Percentiles rank a stretch among this genome's conserved stretches.
Evolutionary conservation across 345 rosid genomes (phyloP).

Genomic region (Camelina laxa): DNA sequence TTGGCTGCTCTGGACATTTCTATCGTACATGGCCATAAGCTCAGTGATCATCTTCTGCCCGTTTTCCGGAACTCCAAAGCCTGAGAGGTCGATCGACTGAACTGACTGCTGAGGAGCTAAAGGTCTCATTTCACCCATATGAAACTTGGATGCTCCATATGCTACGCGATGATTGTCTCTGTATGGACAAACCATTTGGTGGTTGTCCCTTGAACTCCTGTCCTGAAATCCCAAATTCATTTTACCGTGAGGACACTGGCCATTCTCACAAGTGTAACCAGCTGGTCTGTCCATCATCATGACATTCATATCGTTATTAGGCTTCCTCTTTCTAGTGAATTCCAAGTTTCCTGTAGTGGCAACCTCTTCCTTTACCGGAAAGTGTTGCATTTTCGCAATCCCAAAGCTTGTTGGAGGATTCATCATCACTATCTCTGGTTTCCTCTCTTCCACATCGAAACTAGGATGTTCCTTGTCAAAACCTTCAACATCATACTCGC

Average conservation of each 20-base stretch:
- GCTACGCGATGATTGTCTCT: conserved; percentile 39
- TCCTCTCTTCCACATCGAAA: conserved; percentile 53
- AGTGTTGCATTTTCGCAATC: conserved; percentile 43
- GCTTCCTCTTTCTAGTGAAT: conserved; percentile 63
- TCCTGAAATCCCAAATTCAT: conserved; percentile 57
- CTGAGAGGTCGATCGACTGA: conserved; percentile 45
- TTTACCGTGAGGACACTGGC: conserved; percentile 64
- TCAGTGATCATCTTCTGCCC: conserved; percentile 60
- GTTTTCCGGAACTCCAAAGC: conserved; percentile 59
- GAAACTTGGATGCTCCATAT: conserved; percentile 50
- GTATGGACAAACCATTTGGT: conserved; percentile 63
- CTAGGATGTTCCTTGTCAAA: conserved; percentile 47
- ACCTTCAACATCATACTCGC: conserved; percentile 79
- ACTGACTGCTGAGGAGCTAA: conserved; percentile 43
- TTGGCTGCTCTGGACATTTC: conserved; percentile 48
- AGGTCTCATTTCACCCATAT: conserved; percentile 39
- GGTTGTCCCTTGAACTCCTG: conserved; percentile 70
- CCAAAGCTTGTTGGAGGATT: conserved; percentile 46
- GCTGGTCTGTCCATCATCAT: conserved; percentile 46
- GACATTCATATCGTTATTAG: conserved; percentile 40
- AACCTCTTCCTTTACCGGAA: conserved; percentile 64
- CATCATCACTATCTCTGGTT: conserved; percentile 49
- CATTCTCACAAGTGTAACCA: conserved; percentile 58
- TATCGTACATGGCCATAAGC: conserved; percentile 58
- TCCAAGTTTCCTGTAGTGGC: conserved; percentile 41